Evolutionary conservation across 352 stramenopile species (phyloP).

Genomic region (Saprolegnia parasitica): DNA sequence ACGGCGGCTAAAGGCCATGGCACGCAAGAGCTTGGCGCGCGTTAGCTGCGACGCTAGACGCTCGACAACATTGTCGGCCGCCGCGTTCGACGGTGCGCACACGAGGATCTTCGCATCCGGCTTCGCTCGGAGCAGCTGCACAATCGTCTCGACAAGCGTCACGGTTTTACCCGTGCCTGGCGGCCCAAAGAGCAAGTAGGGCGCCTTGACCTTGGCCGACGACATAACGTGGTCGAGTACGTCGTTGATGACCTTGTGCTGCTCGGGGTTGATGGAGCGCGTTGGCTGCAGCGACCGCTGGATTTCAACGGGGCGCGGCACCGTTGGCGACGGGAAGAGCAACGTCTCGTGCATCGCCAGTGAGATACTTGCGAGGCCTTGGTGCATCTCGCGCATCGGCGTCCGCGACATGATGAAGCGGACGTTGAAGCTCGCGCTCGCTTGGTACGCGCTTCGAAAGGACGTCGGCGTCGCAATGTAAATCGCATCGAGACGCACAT

Average conservation of each 20-base stretch:
- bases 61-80: slow-evolving; percentile 34
- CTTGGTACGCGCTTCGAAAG: background rate
- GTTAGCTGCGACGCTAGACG: slow-evolving; percentile 30
- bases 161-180: slow-evolving; percentile 39
- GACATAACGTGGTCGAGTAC: slow-evolving; percentile 32
- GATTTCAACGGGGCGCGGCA: background rate
- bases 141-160: slow-evolving; percentile 36
- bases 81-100: slow-evolving; percentile 30
- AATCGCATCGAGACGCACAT: slow-evolving; percentile 22
- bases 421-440: slow-evolving; percentile 5
- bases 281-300: slow-evolving; percentile 5
- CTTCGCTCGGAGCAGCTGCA: slow-evolving; percentile 32
- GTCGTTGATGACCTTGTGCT: slow-evolving; percentile 28
- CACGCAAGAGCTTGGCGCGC: background rate
- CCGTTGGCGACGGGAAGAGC: slow-evolving; percentile 6
- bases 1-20: slow-evolving; percentile 16
- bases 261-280: slow-evolving; percentile 32
- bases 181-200: slow-evolving; percentile 40
- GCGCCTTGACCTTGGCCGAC: slow-evolving; percentile 29
- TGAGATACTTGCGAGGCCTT: slow-evolving; percentile 12
- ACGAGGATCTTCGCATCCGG: slow-evolving; percentile 32
- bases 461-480: slow-evolving; percentile 11
- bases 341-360: background rate
- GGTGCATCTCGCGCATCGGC: slow-evolving; percentile 11
- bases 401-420: slow-evolving; percentile 20